Evolutionary conservation across 2,329 filamentous ascomycete species (phyloP).

Genomic region (Proliferodiscus dingleyae): DNA sequence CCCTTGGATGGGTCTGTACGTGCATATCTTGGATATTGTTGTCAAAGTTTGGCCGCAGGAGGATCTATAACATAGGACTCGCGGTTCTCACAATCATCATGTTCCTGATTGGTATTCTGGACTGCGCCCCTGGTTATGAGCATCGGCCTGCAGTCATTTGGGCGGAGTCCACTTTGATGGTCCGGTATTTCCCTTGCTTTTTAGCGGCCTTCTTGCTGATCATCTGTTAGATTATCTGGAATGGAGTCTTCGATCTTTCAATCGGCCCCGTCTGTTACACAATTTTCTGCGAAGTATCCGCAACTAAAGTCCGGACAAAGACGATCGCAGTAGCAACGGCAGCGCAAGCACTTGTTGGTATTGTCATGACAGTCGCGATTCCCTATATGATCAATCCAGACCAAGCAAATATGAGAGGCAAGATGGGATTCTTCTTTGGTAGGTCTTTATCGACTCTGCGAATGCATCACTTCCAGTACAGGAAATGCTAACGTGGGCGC

Average conservation of each 20-base stretch:
- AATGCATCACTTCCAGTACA: neutral
- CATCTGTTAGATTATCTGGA: too few species aligned
- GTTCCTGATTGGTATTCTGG: slow-evolving; percentile 40
- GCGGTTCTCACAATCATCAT: slow-evolving; percentile 49
- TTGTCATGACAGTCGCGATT: slow-evolving; percentile 31
- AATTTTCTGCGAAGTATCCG: slow-evolving; percentile 5
- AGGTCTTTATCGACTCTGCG: too few species aligned
- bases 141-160: slow-evolving; percentile 22
- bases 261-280: slow-evolving; percentile 11
- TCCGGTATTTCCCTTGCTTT: too few species aligned
- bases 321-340: slow-evolving; percentile 14
- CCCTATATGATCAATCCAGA: slow-evolving; percentile 38
- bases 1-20: slow-evolving; percentile 47
- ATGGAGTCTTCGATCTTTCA: slow-evolving; percentile 35
- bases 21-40: slow-evolving; percentile 45
- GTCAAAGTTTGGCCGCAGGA: slow-evolving; percentile 52
- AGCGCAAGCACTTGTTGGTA: slow-evolving; percentile 2
- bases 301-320: slow-evolving; percentile 22
- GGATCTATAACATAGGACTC: slow-evolving; percentile 58
- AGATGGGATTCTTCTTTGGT: slow-evolving; percentile 37
- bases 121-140: slow-evolving; percentile 14
- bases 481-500: neutral
- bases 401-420: slow-evolving; percentile 35
- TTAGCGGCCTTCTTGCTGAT: too few species aligned
- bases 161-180: slow-evolving; percentile 33